Base-by-base conservation (phyloP, 805 yeast genomes). In the Ogataea paraovalis region DNA sequence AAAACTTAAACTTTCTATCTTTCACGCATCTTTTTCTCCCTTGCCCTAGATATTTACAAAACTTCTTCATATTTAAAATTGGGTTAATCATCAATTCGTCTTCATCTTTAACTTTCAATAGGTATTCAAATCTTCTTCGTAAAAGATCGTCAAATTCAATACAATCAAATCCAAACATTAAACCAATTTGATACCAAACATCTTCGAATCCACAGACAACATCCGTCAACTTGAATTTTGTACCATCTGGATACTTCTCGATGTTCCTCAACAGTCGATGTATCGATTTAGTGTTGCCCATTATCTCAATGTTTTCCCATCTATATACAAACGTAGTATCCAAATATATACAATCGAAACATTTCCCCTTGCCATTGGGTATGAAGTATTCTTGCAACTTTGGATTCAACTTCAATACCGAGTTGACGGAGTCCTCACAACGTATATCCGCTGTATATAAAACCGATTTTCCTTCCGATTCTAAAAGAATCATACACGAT, bases 391-490 rank as follows among this genome's bases (percentile, higher is more conserved):
- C 18, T 16, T 43, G 45, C 13, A 37, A 37, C 3, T 37, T 30
- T 13, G 14, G 28, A 28, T 47, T 46, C 20, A 32, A 32, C 30
- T 45, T 42, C 9, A 58, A 14, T 1, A 42, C 37, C 12, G 25
- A 25, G 3, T 51, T 30, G 7, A 54, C 44, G 2, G 44, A 20
- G 18, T 39, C 38, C 4, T 48, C 48, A 19, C 54, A 52, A 36
- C 61, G 41, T 9, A 46, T 50, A 46, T 58, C 59, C 4, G 60
- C 61, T 1, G 58, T 50, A 25, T 51, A 58, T 14, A 57, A 41
- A 2, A 48, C 45, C 9, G 41, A 18, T 18, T 23, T 45, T 2
- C 19, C 5, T 2, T 28, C 28, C 36, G 21, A 18, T 23, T 46
- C 47, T 3, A 49, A 18, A 20, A 58, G 42, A n/a, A 55, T 45